Evolutionary conservation across 148 eudicot genomes (phyloP).

Genomic region (Salicornia ramosissima): DNA sequence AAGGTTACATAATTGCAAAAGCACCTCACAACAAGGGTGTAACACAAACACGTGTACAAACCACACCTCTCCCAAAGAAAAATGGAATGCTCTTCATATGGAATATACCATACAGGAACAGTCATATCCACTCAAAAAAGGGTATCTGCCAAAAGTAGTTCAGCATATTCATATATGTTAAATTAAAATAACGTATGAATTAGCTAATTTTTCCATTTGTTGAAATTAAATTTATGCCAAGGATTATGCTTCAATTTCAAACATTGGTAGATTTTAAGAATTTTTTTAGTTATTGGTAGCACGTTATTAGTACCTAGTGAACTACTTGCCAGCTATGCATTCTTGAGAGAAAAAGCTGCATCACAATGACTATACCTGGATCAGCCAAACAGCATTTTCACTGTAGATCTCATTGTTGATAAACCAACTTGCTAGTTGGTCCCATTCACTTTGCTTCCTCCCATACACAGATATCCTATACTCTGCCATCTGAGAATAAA

Average conservation of each 20-base stretch:
- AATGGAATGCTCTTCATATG: not conserved
- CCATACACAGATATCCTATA: conserved; percentile 77
- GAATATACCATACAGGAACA: not conserved
- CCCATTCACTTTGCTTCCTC: conserved; percentile 89
- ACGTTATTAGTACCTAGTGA: not conserved
- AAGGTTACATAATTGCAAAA: not conserved
- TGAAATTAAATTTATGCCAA: not conserved
- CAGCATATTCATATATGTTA: not conserved
- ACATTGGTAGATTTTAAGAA: not conserved
- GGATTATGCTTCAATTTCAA: not conserved
- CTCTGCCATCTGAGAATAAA: conserved; percentile 64
- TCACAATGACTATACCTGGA: conserved; percentile 46
- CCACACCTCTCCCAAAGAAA: too few relatives aligned
- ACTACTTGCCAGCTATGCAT: not conserved
- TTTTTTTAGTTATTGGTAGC: not conserved
- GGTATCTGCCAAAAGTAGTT: not conserved
- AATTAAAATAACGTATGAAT: not conserved
- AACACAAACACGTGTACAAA: not conserved
- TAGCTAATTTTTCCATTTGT: not conserved
- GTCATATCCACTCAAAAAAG: not conserved
- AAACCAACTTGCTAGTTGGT: conserved; percentile 80
- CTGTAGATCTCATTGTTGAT: conserved; percentile 69
- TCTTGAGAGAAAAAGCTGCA: not conserved
- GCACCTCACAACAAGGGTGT: not conserved
- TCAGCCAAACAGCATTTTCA: conserved; percentile 77